Evolutionary conservation across 768 basidiomycete genomes (phyloP), one percentile per base, ranked within the genome.

Genomic region (Crucibulum laeve): DNA sequence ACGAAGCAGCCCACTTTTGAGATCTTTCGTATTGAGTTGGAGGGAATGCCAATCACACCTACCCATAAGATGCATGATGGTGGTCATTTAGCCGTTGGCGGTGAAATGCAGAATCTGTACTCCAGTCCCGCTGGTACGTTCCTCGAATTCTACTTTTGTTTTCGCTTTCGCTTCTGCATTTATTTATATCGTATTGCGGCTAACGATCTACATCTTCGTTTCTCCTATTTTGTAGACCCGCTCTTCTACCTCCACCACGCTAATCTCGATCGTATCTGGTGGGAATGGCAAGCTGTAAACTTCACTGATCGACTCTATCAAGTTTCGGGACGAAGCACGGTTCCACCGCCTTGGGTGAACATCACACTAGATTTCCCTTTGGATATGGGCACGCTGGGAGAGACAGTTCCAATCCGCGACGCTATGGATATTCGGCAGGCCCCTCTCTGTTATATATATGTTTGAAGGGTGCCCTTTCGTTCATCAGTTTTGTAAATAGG

Each of bases 181-280:
- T 26, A 15, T 4, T 15, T 43, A 15, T 43, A 34, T 43, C 18
- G 14, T 3, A 26, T 7, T 6, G 18, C 35, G 28, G 2, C 3
- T 30, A 14, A 5, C 22, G 28, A 24, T 19, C 19, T 28, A 13
- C 19, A n/a, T 15, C 26, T 38, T 26, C 11, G n/a, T 11, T 22
- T 25, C 18, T 14, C 13, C 21, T 39, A 24, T 30, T 42, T 36
- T 6, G 6, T 36, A 69, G 68, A 70, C 39, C 67, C 68, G 3
- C 28, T 71, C 6, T 71, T 70, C 53, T 68, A 64, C 51, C 50
- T 69, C 15, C 68, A 70, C 44, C 67, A 69, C 43, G 59, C 63
- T 10, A 68, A 67, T 41, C 40, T 71, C 11, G 67, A 70, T 39
- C 58, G 67, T n/a, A 54, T 71, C 1, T 70, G 68, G 68, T 67